Conservation (phyloP, 345 rosid genomes). For the Salix arbutifolia region DNA sequence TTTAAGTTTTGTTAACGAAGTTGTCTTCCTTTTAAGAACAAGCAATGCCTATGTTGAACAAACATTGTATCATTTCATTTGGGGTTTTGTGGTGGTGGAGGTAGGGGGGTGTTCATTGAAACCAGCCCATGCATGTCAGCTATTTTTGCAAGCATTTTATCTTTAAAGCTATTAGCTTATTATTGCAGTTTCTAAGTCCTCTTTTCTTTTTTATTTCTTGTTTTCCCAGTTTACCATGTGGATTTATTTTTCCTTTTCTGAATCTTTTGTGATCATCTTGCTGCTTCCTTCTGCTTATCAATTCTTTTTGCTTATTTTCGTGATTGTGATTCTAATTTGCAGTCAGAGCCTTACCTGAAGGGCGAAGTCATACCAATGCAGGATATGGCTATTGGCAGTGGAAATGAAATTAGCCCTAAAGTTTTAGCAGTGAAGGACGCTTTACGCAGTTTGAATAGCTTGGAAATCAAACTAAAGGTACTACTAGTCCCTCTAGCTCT, state of each 20-base stretch:
- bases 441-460: constrained; percentile 50
- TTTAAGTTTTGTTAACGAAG: neutral
- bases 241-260: neutral
- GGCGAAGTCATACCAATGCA: constrained; percentile 64
- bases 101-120: neutral
- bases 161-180: neutral
- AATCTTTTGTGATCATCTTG: neutral
- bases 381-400: constrained; percentile 31
- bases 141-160: neutral
- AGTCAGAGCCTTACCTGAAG: constrained; percentile 71
- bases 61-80: too few species aligned
- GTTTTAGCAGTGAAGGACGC: constrained; percentile 47
- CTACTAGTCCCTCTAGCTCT: constrained; percentile 6
- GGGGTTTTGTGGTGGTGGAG: too few species aligned
- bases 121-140: neutral
- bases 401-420: constrained; percentile 32
- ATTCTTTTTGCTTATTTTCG: neutral
- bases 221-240: neutral
- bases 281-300: neutral
- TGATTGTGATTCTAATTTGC: constrained; percentile 19
- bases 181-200: neutral
- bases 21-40: neutral
- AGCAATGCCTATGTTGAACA: neutral
- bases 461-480: constrained; percentile 84
- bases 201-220: neutral